Evolutionary conservation across 805 yeast genomes (phyloP), one percentile per base, ranked within the genome.

Genomic region (Yamadazyma olivae): DNA sequence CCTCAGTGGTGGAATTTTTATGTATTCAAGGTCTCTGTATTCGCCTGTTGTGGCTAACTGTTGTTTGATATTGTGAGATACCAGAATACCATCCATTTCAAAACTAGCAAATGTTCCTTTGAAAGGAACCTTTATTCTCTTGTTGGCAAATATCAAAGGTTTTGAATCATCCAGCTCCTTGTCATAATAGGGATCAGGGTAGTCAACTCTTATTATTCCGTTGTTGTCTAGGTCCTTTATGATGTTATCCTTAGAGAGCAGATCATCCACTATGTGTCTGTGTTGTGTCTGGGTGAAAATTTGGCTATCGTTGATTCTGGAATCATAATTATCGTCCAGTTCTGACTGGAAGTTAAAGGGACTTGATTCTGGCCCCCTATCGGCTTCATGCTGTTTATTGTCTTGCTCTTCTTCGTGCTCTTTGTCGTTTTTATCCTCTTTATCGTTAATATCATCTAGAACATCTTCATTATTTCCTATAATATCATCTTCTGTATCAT

Each of bases 61-160:
- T 5, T 14, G 15, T 17, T 16, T 33, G 9, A 27, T n/a, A 2
- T 5, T 14, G 17, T 14, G 17, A 8, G 41, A 38, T 6, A 19
- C 31, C 4, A 9, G 2, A 18, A 20, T 20, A n/a, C 29, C 35
- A 17, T 30, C 17, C 9, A 36, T 7, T 17, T 25, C 12, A 22
- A 36, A 31, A 5, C 19, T 23, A 8, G 30, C 31, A n/a, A 36
- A 21, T 4, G 17, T 25, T 20, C 16, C 17, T 19, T 39, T 36
- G 14, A 44, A 45, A 1, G 67, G 67, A 1, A 84, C 56, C 1
- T 58, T 61, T 42, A 79, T 78, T 44, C 73, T 76, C 41, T 71
- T 77, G 5, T 89, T 90, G 1, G 90, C 90, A 57, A 77, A 81
- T 1, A 75, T 57, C 36, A 82, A 73, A 0, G 91, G 81, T 5